Percentiles rank a stretch among this genome's conserved stretches.
phyloP scores from a whole-genome alignment of 768 basidiomycete genomes.

The Agrocybe praecox region DNA sequence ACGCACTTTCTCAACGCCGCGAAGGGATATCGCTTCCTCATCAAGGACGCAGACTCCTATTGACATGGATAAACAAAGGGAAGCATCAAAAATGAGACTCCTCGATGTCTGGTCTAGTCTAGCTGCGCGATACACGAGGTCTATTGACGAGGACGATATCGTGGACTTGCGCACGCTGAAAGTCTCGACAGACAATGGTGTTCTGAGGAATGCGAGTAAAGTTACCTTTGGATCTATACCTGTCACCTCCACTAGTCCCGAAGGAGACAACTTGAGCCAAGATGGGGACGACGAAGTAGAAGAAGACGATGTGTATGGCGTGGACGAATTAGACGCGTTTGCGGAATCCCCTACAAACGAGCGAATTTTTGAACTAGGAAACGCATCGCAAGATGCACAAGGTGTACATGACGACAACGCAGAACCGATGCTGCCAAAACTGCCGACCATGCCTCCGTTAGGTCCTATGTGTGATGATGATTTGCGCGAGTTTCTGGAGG shows the following conservation, averaged over 20 bases:
- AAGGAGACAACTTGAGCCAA: slow-evolving; percentile 41
- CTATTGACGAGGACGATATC: slow-evolving; percentile 80
- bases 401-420: slow-evolving; percentile 1
- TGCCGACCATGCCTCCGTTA: slow-evolving; percentile 15
- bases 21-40: slow-evolving; percentile 38
- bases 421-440: background rate
- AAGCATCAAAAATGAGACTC: slow-evolving; percentile 58
- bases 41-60: slow-evolving; percentile 30
- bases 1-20: slow-evolving; percentile 48
- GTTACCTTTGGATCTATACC: slow-evolving; percentile 57
- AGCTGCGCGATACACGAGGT: slow-evolving; percentile 65
- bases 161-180: slow-evolving; percentile 64
- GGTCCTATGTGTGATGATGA: slow-evolving; percentile 54
- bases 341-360: slow-evolving; percentile 30
- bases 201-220: slow-evolving; percentile 47
- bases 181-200: slow-evolving; percentile 72
- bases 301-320: slow-evolving; percentile 56
- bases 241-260: slow-evolving; percentile 32
- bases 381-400: slow-evolving; percentile 28
- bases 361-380: slow-evolving; percentile 24
- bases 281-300: slow-evolving; percentile 51
- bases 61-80: slow-evolving; percentile 56
- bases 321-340: slow-evolving; percentile 63
- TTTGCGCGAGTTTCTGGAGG: slow-evolving; percentile 66
- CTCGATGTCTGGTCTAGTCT: slow-evolving; percentile 68